phyloP scores from a whole-genome alignment of 73 alveolate genomes.

The Paramecium sonneborni region DNA sequence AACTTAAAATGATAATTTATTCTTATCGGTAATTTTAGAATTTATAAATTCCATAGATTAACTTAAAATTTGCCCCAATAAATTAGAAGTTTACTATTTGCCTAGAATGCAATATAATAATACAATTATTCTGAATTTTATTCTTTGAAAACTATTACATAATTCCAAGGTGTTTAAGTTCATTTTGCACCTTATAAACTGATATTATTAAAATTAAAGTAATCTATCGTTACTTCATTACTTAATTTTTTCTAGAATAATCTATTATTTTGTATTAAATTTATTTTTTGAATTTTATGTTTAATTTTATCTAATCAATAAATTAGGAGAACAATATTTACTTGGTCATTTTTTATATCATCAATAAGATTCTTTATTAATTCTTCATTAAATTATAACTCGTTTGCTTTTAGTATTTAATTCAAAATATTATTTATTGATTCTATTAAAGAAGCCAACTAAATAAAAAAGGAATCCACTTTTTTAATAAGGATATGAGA shows the following conservation, averaged over 20 bases:
- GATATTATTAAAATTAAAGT: background rate
- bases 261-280: too few species aligned
- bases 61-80: background rate
- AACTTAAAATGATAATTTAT: background rate
- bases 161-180: background rate
- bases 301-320: background rate
- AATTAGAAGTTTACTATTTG: background rate
- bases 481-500: background rate
- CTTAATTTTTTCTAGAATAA: background rate
- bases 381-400: background rate
- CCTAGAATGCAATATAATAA: too few species aligned
- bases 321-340: background rate
- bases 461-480: background rate
- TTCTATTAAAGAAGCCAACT: background rate
- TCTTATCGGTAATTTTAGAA: background rate
- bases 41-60: background rate
- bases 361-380: background rate
- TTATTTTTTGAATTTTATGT: background rate
- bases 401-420: background rate
- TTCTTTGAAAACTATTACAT: background rate
- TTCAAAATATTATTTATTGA: background rate
- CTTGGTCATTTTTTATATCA: background rate
- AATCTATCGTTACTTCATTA: background rate
- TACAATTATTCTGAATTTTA: background rate
- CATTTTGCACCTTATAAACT: background rate